Conservation (phyloP, 1,139 yeast species). For the Ashbya aceris region DNA sequence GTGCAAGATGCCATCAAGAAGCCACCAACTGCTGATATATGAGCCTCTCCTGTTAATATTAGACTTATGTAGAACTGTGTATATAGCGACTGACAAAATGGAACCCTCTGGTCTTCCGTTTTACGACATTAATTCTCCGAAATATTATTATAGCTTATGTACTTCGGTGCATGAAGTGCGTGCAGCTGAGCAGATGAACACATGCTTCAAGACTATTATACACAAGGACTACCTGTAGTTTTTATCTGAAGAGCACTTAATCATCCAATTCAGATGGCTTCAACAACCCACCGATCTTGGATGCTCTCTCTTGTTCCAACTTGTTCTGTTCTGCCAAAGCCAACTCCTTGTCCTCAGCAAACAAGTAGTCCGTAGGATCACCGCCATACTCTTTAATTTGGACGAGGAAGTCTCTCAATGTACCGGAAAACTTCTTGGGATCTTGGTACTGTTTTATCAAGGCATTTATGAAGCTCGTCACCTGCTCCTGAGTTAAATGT, state of each 20-base stretch:
- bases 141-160: not conserved
- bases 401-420: slow-evolving; percentile 88
- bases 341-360: slow-evolving; percentile 84
- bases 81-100: not conserved
- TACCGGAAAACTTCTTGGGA: slow-evolving; percentile 67
- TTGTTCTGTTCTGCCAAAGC: slow-evolving; percentile 63
- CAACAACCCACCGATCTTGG: slow-evolving; percentile 84
- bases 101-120: not conserved
- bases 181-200: not conserved
- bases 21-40: slow-evolving; percentile 9
- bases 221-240: not conserved
- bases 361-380: slow-evolving; percentile 80
- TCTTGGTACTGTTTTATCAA: slow-evolving; percentile 67
- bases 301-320: slow-evolving; percentile 69
- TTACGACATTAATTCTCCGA: not conserved
- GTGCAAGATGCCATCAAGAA: slow-evolving; percentile 67
- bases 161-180: not conserved
- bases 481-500: slow-evolving; percentile 76
- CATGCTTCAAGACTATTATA: not conserved
- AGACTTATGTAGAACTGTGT: not conserved
- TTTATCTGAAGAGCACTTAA: slow-evolving; percentile 5
- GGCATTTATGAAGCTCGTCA: slow-evolving; percentile 70
- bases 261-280: slow-evolving; percentile 97
- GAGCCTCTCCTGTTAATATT: no score
- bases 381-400: slow-evolving; percentile 96